Percentiles rank a stretch among this genome's conserved stretches.
phyloP scores from a whole-genome alignment of 2,329 filamentous ascomycete species.

The Aspergillus texensis region DNA sequence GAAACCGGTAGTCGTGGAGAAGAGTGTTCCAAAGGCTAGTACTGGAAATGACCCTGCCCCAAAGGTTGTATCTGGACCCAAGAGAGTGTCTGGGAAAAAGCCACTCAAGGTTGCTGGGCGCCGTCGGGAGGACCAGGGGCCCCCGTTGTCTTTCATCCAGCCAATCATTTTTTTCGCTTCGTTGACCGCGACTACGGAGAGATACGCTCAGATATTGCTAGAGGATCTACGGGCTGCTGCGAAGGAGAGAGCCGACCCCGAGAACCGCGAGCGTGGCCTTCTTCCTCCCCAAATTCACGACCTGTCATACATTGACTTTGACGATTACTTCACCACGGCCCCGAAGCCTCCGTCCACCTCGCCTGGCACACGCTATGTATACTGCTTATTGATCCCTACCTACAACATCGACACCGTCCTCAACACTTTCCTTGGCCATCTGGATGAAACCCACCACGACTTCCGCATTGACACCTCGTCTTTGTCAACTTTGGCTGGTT shows the following conservation, averaged over 20 bases:
- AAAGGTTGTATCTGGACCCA: slow-evolving; percentile 32
- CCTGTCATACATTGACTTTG: slow-evolving; percentile 83
- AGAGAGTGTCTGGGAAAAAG: slow-evolving; percentile 38
- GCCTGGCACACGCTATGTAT: slow-evolving; percentile 66
- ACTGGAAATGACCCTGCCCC: slow-evolving; percentile 7
- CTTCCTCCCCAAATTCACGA: slow-evolving; percentile 70
- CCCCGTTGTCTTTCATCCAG: slow-evolving; percentile 50
- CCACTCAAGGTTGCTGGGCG: slow-evolving; percentile 31
- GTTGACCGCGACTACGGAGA: slow-evolving; percentile 80
- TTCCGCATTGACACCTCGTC: slow-evolving; percentile 93
- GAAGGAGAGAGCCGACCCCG: slow-evolving; percentile 26
- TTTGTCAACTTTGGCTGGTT: slow-evolving; percentile 74
- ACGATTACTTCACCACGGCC: slow-evolving; percentile 83
- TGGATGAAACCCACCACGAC: slow-evolving; percentile 92
- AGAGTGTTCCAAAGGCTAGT: not conserved
- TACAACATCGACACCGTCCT: slow-evolving; percentile 96
- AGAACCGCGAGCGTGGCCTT: slow-evolving; percentile 37
- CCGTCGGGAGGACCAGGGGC: slow-evolving; percentile 20
- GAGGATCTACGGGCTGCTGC: slow-evolving; percentile 54
- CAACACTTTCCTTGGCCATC: slow-evolving; percentile 81
- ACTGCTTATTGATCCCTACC: slow-evolving; percentile 81
- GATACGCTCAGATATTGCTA: slow-evolving; percentile 67
- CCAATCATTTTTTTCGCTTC: slow-evolving; percentile 87
- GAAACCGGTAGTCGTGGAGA: not conserved
- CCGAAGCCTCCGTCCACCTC: slow-evolving; percentile 61